Percentiles rank a stretch among this genome's conserved stretches.
Conservation (phyloP, 768 basidiomycete genomes). For the Lentinula sp. region DNA sequence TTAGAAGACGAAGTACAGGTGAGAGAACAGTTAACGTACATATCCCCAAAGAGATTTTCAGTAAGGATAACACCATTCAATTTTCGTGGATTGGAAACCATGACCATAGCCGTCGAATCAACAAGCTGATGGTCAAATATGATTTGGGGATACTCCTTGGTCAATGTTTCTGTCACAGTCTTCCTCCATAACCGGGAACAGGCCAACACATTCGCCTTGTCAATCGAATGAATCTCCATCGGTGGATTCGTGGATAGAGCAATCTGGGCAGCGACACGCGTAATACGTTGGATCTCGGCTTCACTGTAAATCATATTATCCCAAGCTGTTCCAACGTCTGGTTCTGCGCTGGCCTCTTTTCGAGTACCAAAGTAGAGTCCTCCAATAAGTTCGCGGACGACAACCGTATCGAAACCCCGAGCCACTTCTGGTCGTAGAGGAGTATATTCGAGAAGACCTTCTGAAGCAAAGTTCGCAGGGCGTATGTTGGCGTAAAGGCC, state of each 20-base stretch:
- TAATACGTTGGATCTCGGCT: slow-evolving; percentile 88
- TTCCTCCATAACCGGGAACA: slow-evolving; percentile 92
- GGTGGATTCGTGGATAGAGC: slow-evolving; percentile 81
- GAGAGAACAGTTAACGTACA: slow-evolving; percentile 46
- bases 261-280: slow-evolving; percentile 91
- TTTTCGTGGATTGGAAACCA: slow-evolving; percentile 84
- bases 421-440: slow-evolving; percentile 86
- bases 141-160: slow-evolving; percentile 83
- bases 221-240: slow-evolving; percentile 84
- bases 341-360: slow-evolving; percentile 72
- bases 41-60: slow-evolving; percentile 95
- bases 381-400: slow-evolving; percentile 93
- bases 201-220: slow-evolving; percentile 98
- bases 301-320: slow-evolving; percentile 94
- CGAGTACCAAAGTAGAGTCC: slow-evolving; percentile 94
- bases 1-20: too few species aligned
- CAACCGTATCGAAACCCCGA: slow-evolving; percentile 83
- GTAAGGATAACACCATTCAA: slow-evolving; percentile 94
- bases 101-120: slow-evolving; percentile 94
- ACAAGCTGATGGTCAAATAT: slow-evolving; percentile 88
- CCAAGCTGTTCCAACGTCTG: slow-evolving; percentile 69
- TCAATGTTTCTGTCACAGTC: slow-evolving; percentile 80
- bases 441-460: slow-evolving; percentile 79
- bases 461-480: slow-evolving; percentile 91
- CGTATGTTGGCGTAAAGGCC: slow-evolving; percentile 98